These are phyloP conservation scores for Lasiosphaeria miniovina DNA, from an alignment of 495 filamentous ascomycete genomes.

Conservation along the genomic window DNA sequence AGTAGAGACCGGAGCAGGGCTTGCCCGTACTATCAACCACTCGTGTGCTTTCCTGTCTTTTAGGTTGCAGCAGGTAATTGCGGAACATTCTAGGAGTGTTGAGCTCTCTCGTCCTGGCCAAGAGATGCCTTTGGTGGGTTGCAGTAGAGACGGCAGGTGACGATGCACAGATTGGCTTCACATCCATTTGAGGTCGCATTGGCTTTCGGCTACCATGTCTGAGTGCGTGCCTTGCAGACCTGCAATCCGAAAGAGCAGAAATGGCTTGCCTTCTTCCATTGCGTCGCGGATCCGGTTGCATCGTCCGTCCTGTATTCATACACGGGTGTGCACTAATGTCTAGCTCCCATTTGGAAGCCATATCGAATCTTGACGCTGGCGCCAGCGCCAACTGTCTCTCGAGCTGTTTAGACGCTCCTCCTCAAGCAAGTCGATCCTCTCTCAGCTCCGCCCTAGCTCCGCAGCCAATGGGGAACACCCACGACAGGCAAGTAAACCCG, in stretches of 20 bases:
- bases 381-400: background rate
- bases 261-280: background rate
- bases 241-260: background rate
- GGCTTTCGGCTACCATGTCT: background rate
- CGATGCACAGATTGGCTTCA: slow-evolving; percentile 7
- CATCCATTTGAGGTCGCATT: slow-evolving; percentile 1
- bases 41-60: slow-evolving; percentile 1
- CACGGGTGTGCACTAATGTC: too few relatives aligned
- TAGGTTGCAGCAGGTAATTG: background rate
- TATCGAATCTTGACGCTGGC: background rate
- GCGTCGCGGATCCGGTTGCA: too few relatives aligned
- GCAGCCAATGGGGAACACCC: slow-evolving; percentile 14
- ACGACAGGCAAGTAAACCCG: slow-evolving; percentile 5
- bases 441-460: background rate
- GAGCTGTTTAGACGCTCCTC: background rate
- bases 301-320: too few relatives aligned
- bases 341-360: background rate
- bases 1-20: too few relatives aligned
- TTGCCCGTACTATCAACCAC: background rate
- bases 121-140: slow-evolving; percentile 2
- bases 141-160: slow-evolving; percentile 12
- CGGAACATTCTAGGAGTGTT: background rate
- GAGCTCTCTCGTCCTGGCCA: background rate
- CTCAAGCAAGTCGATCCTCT: background rate
- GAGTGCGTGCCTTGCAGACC: slow-evolving; percentile 7